phyloP scores from a whole-genome alignment of 345 rosid species.

The Rhizophora mangle region DNA sequence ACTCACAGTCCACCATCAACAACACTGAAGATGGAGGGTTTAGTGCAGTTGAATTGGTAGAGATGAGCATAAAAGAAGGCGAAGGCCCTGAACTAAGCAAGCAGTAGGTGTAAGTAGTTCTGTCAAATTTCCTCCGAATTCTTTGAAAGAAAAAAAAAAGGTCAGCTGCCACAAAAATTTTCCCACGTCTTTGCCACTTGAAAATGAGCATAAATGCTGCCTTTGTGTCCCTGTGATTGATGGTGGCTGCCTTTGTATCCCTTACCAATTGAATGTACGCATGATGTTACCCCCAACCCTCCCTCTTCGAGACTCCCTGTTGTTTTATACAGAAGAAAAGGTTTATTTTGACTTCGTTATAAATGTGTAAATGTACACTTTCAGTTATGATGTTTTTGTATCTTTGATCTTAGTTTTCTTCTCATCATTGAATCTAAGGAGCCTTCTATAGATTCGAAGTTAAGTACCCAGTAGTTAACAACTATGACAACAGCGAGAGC shows the following conservation, averaged over 20 bases:
- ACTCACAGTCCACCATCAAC: conserved; percentile 65
- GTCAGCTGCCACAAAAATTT: conserved; percentile 22
- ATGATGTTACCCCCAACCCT: conserved; percentile 20
- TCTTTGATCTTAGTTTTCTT: neutral
- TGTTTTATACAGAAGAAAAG: conserved; percentile 38
- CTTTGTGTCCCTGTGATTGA: neutral
- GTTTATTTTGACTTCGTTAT: conserved; percentile 31
- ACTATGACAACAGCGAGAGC: neutral
- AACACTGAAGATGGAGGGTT: conserved; percentile 67
- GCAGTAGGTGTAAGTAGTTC: conserved; percentile 13
- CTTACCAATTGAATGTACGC: conserved; percentile 43
- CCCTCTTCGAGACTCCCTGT: conserved; percentile 6
- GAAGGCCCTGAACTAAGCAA: conserved; percentile 62
- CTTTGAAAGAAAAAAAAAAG: conserved; percentile 19
- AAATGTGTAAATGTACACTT: conserved; percentile 41
- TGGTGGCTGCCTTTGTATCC: conserved; percentile 17
- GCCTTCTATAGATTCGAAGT: neutral
- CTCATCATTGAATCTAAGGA: neutral
- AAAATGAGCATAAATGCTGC: conserved; percentile 16
- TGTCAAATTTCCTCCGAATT: conserved; percentile 28
- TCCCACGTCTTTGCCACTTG: conserved; percentile 28
- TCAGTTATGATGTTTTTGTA: neutral
- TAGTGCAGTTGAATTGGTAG: conserved; percentile 55
- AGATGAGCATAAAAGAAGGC: conserved; percentile 80
- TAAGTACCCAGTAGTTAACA: neutral